phyloP scores from a whole-genome alignment of 2,329 filamentous ascomycete species.

The Paecilomyces sp. region DNA sequence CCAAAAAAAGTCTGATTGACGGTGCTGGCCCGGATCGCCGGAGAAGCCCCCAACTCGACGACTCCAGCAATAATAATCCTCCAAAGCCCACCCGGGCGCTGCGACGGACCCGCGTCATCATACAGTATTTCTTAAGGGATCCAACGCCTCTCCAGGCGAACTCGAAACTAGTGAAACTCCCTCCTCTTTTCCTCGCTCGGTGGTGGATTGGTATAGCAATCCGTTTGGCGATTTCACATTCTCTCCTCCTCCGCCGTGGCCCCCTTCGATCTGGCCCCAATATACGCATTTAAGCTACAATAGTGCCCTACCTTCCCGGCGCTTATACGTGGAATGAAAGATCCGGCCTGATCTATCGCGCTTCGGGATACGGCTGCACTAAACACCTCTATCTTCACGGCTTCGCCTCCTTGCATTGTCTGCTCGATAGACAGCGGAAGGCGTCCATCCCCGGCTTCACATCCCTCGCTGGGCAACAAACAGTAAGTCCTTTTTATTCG shows the following conservation, averaged over 20 bases:
- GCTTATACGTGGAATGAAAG: neutral
- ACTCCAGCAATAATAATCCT: no score
- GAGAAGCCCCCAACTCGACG: neutral
- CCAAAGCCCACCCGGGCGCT: neutral
- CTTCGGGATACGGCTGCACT: neutral
- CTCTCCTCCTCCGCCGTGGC: neutral
- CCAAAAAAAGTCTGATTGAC: neutral
- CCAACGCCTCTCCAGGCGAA: neutral
- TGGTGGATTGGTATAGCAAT: neutral
- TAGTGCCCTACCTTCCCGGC: neutral
- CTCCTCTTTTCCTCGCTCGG: neutral
- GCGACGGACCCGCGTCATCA: slow-evolving; percentile 2
- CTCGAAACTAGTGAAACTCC: neutral
- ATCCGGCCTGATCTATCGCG: neutral
- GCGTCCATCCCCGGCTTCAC: neutral
- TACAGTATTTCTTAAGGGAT: slow-evolving; percentile 2
- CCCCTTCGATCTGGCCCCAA: neutral
- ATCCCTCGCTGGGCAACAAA: neutral
- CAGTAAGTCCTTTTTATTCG: neutral
- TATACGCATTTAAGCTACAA: neutral
- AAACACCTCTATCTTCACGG: neutral
- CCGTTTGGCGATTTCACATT: neutral
- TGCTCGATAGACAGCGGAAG: neutral
- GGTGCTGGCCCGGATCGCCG: slow-evolving; percentile 2
- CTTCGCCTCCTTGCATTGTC: neutral